Percentiles rank a stretch among this genome's conserved stretches.
phyloP scores from a whole-genome alignment of 345 rosid species.

The Odontarrhena argentea region DNA sequence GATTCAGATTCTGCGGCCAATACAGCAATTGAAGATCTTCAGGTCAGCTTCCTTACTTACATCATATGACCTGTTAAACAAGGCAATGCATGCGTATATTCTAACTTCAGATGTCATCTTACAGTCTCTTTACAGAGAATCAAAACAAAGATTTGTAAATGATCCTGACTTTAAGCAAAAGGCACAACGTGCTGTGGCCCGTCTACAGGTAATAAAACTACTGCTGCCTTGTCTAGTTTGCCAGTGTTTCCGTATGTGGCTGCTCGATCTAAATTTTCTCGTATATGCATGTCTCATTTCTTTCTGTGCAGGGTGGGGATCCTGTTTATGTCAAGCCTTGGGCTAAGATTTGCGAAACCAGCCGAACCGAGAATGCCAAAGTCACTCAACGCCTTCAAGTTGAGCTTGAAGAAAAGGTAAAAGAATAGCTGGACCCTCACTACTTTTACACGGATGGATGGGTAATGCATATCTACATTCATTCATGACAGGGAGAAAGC shows the following conservation, averaged over 20 bases:
- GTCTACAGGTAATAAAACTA: conserved; percentile 65
- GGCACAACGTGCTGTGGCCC: conserved; percentile 81
- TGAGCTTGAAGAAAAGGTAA: conserved; percentile 74
- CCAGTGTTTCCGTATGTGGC: not conserved
- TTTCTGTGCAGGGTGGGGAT: conserved; percentile 62
- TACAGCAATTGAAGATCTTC: conserved; percentile 77
- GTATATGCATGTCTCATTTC: not conserved
- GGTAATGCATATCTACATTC: too few species aligned
- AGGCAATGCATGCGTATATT: not conserved
- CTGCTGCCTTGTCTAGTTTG: not conserved
- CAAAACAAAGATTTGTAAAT: conserved; percentile 65
- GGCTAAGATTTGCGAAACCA: conserved; percentile 66
- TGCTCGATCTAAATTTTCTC: conserved; percentile 1
- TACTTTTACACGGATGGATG: too few species aligned
- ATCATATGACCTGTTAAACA: not conserved
- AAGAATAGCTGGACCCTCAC: too few species aligned
- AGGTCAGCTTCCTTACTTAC: conserved; percentile 70
- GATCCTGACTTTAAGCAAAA: conserved; percentile 74
- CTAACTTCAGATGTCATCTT: conserved; percentile 32
- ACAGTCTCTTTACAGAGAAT: conserved; percentile 71
- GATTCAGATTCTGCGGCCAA: conserved; percentile 59
- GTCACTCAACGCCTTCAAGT: conserved; percentile 69
- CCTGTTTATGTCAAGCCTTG: conserved; percentile 63
- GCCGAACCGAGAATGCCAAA: conserved; percentile 64
- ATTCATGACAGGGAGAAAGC: too few species aligned